phyloP scores from a whole-genome alignment of 306 rosid species.

The Aeschynomene evenia region DNA sequence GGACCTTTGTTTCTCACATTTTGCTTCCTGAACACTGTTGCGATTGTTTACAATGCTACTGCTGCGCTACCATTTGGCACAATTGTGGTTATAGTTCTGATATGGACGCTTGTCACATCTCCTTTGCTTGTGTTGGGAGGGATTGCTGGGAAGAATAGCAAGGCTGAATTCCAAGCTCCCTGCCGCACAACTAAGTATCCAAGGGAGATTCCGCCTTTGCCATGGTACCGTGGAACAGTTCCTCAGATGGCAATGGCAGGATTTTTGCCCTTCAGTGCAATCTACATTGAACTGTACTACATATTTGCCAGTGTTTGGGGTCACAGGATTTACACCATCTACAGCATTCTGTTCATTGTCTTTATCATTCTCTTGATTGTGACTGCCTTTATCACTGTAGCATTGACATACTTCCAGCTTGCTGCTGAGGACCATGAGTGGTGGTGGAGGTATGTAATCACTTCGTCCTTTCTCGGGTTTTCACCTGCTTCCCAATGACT shows the following conservation, averaged over 20 bases:
- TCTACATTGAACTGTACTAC: slow-evolving; percentile 51
- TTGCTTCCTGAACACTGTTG: slow-evolving; percentile 55
- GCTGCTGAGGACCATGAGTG: slow-evolving; percentile 60
- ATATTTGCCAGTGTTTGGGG: slow-evolving; percentile 64
- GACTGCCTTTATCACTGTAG: slow-evolving; percentile 55
- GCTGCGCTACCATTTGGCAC: slow-evolving; percentile 64
- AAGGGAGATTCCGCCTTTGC: slow-evolving; percentile 57
- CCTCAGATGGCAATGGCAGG: slow-evolving; percentile 66
- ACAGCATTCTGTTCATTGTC: slow-evolving; percentile 51
- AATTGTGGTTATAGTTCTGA: slow-evolving; percentile 54
- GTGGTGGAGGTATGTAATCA: slow-evolving; percentile 59
- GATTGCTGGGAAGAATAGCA: slow-evolving; percentile 60
- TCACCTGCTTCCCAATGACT: not conserved
- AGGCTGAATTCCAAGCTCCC: slow-evolving; percentile 56
- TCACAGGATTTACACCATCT: slow-evolving; percentile 50
- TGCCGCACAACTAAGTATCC: slow-evolving; percentile 54
- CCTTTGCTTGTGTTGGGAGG: slow-evolving; percentile 58
- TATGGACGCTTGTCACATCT: slow-evolving; percentile 57
- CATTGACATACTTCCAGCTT: slow-evolving; percentile 63
- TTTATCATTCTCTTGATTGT: slow-evolving; percentile 58
- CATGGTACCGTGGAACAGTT: slow-evolving; percentile 46
- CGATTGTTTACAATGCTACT: slow-evolving; percentile 48
- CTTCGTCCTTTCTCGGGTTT: not conserved
- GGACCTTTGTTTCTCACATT: slow-evolving; percentile 54
- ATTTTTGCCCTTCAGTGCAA: slow-evolving; percentile 55